Evolutionary conservation across 306 rosid genomes (phyloP).

Genomic region (Astragalus glycyphyllos): DNA sequence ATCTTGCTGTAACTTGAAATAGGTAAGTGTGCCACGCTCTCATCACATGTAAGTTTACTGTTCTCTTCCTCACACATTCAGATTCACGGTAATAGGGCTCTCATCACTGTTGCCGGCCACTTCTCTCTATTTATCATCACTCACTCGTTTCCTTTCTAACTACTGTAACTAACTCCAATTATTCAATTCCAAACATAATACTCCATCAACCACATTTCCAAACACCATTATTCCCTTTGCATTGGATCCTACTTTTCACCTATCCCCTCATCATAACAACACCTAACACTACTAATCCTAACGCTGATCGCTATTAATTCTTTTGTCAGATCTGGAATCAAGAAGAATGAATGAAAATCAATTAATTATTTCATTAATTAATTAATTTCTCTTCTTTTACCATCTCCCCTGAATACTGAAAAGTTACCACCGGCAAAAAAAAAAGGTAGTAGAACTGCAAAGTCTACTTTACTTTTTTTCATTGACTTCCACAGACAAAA

Average conservation of each 20-base stretch:
- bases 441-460: background rate
- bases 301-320: constrained; percentile 1
- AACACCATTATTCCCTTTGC: constrained; percentile 5
- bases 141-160: background rate
- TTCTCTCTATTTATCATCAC: background rate
- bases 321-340: constrained; percentile 26
- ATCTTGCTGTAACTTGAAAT: too few species aligned
- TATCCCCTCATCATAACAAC: constrained; percentile 2
- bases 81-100: too few species aligned
- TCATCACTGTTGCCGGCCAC: too few species aligned
- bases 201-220: too few species aligned
- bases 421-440: background rate
- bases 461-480: background rate
- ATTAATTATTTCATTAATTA: too few species aligned
- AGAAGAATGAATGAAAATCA: background rate
- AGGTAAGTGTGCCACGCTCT: too few species aligned
- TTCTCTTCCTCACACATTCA: too few species aligned
- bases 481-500: constrained; percentile 19
- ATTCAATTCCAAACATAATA: too few species aligned
- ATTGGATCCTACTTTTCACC: constrained; percentile 41
- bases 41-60: too few species aligned
- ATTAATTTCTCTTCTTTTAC: too few species aligned
- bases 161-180: background rate
- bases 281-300: background rate
- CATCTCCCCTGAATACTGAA: background rate